Conservation (phyloP, 495 filamentous ascomycete genomes). For the Cairneyella variabilis region DNA sequence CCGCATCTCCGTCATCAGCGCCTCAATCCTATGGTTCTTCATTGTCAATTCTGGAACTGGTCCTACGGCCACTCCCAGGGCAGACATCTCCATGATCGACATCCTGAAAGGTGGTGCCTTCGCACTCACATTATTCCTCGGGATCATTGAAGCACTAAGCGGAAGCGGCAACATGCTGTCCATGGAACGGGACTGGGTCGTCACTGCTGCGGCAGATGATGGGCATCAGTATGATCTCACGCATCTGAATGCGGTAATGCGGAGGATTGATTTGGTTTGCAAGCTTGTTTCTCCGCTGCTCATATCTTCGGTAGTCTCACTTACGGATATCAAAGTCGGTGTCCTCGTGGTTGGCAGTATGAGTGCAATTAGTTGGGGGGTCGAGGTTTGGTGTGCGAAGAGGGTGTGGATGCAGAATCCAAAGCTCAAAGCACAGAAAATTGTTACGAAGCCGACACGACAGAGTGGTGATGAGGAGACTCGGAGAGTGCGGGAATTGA, state of each 20-base stretch:
- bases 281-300: slow-evolving; percentile 62
- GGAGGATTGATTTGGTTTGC: slow-evolving; percentile 68
- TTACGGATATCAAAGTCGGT: slow-evolving; percentile 38
- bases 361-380: slow-evolving; percentile 31
- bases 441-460: background rate
- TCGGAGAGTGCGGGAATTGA: slow-evolving; percentile 10
- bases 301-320: slow-evolving; percentile 47
- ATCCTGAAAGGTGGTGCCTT: slow-evolving; percentile 35
- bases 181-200: slow-evolving; percentile 66
- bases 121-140: slow-evolving; percentile 41
- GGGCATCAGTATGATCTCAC: slow-evolving; percentile 35
- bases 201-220: slow-evolving; percentile 31
- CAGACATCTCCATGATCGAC: background rate
- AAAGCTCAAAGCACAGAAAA: slow-evolving; percentile 10
- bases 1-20: slow-evolving; percentile 43
- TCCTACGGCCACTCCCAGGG: background rate
- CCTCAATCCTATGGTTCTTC: slow-evolving; percentile 44
- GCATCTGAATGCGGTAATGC: slow-evolving; percentile 59
- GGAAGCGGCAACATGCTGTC: slow-evolving; percentile 54
- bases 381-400: slow-evolving; percentile 36
- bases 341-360: slow-evolving; percentile 41
- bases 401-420: slow-evolving; percentile 34
- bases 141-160: slow-evolving; percentile 54
- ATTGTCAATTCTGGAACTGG: slow-evolving; percentile 27
- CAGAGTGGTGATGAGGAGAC: slow-evolving; percentile 2